Base-by-base conservation (phyloP, 495 filamentous ascomycete species). In the Clavariopsis aquatica region DNA sequence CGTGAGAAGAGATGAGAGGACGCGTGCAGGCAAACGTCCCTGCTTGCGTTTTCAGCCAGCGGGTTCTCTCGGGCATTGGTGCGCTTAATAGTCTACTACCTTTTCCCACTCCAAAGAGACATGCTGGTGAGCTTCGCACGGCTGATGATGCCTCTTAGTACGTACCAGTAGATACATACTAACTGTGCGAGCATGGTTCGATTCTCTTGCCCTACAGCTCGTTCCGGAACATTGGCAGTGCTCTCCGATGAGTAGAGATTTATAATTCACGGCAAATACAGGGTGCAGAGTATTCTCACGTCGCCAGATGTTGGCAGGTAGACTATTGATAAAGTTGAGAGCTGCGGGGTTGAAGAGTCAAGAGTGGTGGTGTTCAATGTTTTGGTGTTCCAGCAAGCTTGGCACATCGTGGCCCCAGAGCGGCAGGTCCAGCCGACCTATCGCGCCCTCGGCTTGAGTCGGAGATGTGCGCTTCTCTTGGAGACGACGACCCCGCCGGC, bases 361-460 rank as follows among this genome's bases (percentile, higher is more conserved):
- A 23, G 49, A 22, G 26, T 15, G 12, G 49, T 52, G 15, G 22
- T 29, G 51, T n/a, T n/a, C n/a, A n/a, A n/a, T n/a, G n/a, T n/a
- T n/a, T n/a, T n/a, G n/a, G 28, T 20, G 20, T 27, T 43, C 43
- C 28, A n/a, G n/a, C 54, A 31, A 28, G 46, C 55, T 54, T 28
- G 43, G 47, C 17, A 15, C 55, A 58, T 57, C 52, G 38, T 57
- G 15, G 8, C 26, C 64, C 20, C 9, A 10, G 27, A 52, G 45
- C 13, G 62, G 67, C 57, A 70, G 38, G 67, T 66, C 49, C 67
- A 66, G 27, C 57, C 67, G 67, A 63, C 49, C 38, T 43, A 60
- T 60, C 49, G 22, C 57, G 26, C 36, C 27, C 49, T 60, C 66
- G 66, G 66, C 60, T 62, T 60, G 53, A 59, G 19, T 29, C 66